phyloP scores from a whole-genome alignment of 2,329 filamentous ascomycete genomes.

The Bipolaris zeicola region DNA sequence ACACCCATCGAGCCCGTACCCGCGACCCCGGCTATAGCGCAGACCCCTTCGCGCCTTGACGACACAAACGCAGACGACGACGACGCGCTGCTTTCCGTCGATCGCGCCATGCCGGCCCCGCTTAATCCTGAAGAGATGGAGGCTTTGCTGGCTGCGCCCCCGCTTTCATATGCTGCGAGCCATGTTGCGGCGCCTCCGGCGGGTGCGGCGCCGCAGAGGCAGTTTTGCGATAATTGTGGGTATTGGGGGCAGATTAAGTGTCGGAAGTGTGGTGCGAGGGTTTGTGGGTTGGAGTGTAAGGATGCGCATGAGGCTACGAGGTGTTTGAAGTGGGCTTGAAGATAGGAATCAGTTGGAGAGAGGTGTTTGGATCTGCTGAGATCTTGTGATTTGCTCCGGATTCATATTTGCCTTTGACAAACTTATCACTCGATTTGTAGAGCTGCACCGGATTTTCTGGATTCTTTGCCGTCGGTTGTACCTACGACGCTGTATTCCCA shows the following conservation, averaged over 20 bases:
- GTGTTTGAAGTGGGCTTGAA: slow-evolving; percentile 47
- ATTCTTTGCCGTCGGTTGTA: slow-evolving; percentile 27
- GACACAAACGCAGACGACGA: slow-evolving; percentile 32
- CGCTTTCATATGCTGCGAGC: slow-evolving; percentile 71
- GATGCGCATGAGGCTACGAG: slow-evolving; percentile 74
- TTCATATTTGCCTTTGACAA: slow-evolving; percentile 1
- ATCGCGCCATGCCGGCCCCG: slow-evolving; percentile 62
- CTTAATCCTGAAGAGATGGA: slow-evolving; percentile 68
- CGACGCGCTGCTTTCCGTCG: slow-evolving; percentile 61
- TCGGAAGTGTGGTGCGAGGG: slow-evolving; percentile 75
- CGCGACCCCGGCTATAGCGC: slow-evolving; percentile 15
- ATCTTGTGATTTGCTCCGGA: background rate
- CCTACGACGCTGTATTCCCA: slow-evolving; percentile 20
- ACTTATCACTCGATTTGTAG: too few relatives aligned
- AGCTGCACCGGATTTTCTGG: slow-evolving; percentile 16
- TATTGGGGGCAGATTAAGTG: slow-evolving; percentile 81
- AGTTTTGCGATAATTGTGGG: slow-evolving; percentile 79
- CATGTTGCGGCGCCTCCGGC: slow-evolving; percentile 49
- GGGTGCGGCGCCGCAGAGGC: slow-evolving; percentile 58
- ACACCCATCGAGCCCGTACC: slow-evolving; percentile 38
- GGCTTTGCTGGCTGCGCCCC: slow-evolving; percentile 66
- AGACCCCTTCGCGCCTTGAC: slow-evolving; percentile 17
- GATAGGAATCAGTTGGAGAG: background rate
- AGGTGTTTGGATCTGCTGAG: too few relatives aligned
- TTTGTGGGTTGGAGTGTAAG: slow-evolving; percentile 79